Conservation (phyloP, 371 early-diverging fungal species). For the Lichtheimia ramosa region DNA sequence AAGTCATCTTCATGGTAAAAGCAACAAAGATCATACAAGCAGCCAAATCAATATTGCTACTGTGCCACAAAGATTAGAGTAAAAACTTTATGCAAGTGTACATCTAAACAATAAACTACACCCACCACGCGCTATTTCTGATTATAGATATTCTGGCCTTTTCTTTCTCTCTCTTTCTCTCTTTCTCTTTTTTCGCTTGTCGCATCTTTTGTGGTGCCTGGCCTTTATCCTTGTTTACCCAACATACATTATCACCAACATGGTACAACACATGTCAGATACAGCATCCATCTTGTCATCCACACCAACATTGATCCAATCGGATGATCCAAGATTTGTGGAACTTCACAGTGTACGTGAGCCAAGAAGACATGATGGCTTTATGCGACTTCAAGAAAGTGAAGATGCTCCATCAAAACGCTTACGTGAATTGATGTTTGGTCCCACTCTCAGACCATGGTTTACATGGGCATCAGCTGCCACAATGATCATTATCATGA, state of each 20-base stretch:
- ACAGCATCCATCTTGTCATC: slow-evolving; percentile 5
- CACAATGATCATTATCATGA: slow-evolving; percentile 46
- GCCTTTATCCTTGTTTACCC: neutral
- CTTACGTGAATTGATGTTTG: slow-evolving; percentile 3
- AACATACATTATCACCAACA: neutral
- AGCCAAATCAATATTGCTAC: too few relatives aligned
- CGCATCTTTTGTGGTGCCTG: neutral
- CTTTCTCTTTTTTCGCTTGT: slow-evolving; percentile 8
- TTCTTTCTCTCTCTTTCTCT: neutral
- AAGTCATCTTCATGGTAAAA: neutral
- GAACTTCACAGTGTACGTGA: neutral
- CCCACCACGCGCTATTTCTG: too few relatives aligned
- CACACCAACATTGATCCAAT: slow-evolving; percentile 4
- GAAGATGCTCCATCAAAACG: neutral
- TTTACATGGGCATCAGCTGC: slow-evolving; percentile 56
- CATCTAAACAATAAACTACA: too few relatives aligned
- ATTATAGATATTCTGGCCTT: too few relatives aligned
- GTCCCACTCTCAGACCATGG: slow-evolving; percentile 35
- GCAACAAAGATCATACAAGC: too few relatives aligned
- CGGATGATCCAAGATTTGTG: neutral
- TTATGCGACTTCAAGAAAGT: slow-evolving; percentile 8
- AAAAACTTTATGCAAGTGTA: too few relatives aligned
- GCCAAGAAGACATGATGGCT: slow-evolving; percentile 3
- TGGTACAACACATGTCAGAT: neutral
- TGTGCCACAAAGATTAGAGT: too few relatives aligned